phyloP scores from a whole-genome alignment of 1,139 yeast species.

The Geotrichum aggregatum region DNA sequence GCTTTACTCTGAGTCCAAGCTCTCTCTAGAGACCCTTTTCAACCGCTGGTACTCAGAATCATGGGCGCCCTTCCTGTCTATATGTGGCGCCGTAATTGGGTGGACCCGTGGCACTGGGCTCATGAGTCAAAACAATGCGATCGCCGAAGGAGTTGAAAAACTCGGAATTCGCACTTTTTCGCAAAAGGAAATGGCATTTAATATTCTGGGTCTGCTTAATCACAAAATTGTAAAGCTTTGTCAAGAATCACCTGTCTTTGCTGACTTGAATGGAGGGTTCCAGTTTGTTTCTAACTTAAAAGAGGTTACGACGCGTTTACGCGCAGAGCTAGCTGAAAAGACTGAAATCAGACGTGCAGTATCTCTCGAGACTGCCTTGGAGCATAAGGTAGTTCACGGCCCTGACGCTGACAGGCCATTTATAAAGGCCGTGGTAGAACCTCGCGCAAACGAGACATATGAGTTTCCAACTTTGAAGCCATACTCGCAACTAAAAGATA shows the following conservation, averaged over 20 bases:
- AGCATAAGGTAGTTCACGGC: conserved; percentile 88
- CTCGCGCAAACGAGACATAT: conserved; percentile 91
- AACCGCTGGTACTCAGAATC: conserved; percentile 98
- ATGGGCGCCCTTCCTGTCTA: conserved; percentile 89
- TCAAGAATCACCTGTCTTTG: conserved; percentile 92
- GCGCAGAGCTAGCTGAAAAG: conserved; percentile 75
- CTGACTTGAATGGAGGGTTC: conserved; percentile 97
- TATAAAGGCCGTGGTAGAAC: conserved; percentile 68
- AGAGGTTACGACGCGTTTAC: conserved; percentile 75
- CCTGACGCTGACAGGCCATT: conserved; percentile 83
- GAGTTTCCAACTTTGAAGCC: conserved; percentile 85
- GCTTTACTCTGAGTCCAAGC: conserved; percentile 93
- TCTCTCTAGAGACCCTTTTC: conserved; percentile 90
- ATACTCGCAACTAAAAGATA: conserved; percentile 64
- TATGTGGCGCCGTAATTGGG: conserved; percentile 97
- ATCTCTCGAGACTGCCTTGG: conserved; percentile 85
- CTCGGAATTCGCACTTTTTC: conserved; percentile 96
- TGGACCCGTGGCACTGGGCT: conserved; percentile 99
- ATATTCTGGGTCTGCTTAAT: conserved; percentile 86
- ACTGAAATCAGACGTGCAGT: conserved; percentile 95
- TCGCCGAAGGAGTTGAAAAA: conserved; percentile 95
- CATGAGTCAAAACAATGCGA: conserved; percentile 93
- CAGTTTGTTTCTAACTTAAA: conserved; percentile 89
- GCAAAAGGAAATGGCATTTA: conserved; percentile 98
- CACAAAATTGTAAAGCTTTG: conserved; percentile 81